Evolutionary conservation across 2,329 filamentous ascomycete species (phyloP), one percentile per base, ranked within the genome.

Genomic region (Cladophialophora yegresii): DNA sequence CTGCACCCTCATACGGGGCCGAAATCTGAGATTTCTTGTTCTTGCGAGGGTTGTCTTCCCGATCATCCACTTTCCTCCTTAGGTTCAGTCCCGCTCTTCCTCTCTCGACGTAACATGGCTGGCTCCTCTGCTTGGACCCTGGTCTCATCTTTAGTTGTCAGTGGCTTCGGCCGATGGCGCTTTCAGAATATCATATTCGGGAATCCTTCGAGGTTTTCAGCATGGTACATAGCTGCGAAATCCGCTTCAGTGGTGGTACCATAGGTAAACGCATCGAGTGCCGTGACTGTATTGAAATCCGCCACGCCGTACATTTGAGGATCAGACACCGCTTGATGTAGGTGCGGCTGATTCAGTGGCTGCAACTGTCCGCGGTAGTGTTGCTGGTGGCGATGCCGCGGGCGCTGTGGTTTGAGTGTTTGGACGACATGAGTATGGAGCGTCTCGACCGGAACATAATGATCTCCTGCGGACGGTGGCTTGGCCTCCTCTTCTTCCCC

Each of bases 231-330:
- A n/a, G 50, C 53, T 26, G 66, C 64, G 30, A 68, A 64, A 43
- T 68, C 66, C 10, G 53, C 59, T 32, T 68, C 66, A 43, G 30
- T 66, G 47, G 64, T 61, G 10, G 64, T 58, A 12, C 66, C 66
- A 40, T 63, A 68, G 1, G 66, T 59, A 53, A 66, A 68, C 12
- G 64, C 64, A 40, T 68, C 66, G 16, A 68, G 62, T 3, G 62
- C 64, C 58, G 63, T 64, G 6, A 58, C 40, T 4, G 61, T 22
- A 20, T 62, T 62, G 61, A 62, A 62, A 33, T 66, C 62, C 13
- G 64, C 32, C 10, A 66, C 32, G 16, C 61, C 61, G 54, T 64
- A 68, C 28, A 45, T 7, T 26, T 64, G 61, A 12, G 58, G 61
- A 62, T 62, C 64, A 4, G 51, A 20, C 30, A 40, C 50, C 10